phyloP scores from a whole-genome alignment of 441 rosid species.

The Pelargonium myrrhifolium region DNA sequence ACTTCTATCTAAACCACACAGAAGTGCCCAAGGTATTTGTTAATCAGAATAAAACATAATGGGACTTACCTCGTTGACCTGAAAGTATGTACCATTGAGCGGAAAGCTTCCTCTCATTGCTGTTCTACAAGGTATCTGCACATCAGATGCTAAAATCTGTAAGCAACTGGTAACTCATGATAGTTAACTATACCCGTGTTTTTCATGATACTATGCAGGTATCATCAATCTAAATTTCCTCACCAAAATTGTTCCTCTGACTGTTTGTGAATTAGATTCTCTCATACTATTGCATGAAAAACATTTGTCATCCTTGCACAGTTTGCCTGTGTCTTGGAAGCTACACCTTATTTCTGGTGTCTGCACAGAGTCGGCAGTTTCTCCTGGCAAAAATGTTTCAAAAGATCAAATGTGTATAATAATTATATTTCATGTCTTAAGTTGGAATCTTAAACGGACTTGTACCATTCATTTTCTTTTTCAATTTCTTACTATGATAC shows the following conservation, averaged over 20 bases:
- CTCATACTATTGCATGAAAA: conserved; percentile 39
- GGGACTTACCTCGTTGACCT: conserved; percentile 73
- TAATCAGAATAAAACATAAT: conserved; percentile 12
- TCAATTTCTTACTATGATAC: not conserved
- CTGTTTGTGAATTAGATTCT: conserved; percentile 48
- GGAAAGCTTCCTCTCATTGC: conserved; percentile 98
- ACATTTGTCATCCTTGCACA: conserved; percentile 40
- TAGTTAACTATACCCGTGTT: conserved; percentile 13
- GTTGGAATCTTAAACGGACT: not conserved
- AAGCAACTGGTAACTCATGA: conserved; percentile 15
- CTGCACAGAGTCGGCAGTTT: conserved; percentile 43
- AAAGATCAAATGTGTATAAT: not conserved
- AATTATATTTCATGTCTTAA: not conserved
- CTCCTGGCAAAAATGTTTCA: conserved; percentile 32
- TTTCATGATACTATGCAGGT: conserved; percentile 9
- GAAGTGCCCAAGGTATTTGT: not conserved
- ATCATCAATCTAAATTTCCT: conserved; percentile 10
- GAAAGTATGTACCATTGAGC: conserved; percentile 90
- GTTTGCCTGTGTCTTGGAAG: conserved; percentile 28
- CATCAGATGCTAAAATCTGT: conserved; percentile 22
- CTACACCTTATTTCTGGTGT: conserved; percentile 37
- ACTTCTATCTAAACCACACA: conserved; percentile 1
- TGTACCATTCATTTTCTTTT: not conserved
- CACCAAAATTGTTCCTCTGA: conserved; percentile 59
- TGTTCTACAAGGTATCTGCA: conserved; percentile 92